Conservation (phyloP, 2,329 filamentous ascomycete species). For the Hypoxylon sp. region DNA sequence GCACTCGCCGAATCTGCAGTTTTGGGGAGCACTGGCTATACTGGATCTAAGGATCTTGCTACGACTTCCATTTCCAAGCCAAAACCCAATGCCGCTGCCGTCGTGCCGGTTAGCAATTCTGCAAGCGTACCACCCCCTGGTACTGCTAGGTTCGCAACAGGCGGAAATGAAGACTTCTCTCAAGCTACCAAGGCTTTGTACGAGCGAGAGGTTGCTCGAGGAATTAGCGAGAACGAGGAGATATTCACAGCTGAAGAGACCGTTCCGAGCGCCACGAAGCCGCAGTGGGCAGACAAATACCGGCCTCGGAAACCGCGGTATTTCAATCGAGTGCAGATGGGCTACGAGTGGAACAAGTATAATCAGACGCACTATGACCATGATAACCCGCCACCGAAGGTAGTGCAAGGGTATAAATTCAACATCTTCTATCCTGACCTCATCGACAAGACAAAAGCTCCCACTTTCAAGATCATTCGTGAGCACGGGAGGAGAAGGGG, state of each 20-base stretch:
- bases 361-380: slow-evolving; percentile 99
- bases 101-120: slow-evolving; percentile 53
- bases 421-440: slow-evolving; percentile 99
- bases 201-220: slow-evolving; percentile 91
- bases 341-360: slow-evolving; percentile 99
- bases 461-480: slow-evolving; percentile 95
- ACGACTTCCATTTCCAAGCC: slow-evolving; percentile 48
- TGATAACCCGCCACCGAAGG: slow-evolving; percentile 96
- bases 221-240: slow-evolving; percentile 93
- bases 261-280: slow-evolving; percentile 73
- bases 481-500: slow-evolving; percentile 91
- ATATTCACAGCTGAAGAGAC: slow-evolving; percentile 93
- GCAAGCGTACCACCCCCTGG: slow-evolving; percentile 65
- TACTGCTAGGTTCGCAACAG: slow-evolving; percentile 77
- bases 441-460: slow-evolving; percentile 93
- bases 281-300: slow-evolving; percentile 87
- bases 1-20: slow-evolving; percentile 54
- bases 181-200: slow-evolving; percentile 90
- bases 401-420: slow-evolving; percentile 99
- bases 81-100: slow-evolving; percentile 41
- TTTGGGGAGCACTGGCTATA: slow-evolving; percentile 58
- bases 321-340: slow-evolving; percentile 99
- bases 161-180: slow-evolving; percentile 83
- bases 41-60: slow-evolving; percentile 54
- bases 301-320: slow-evolving; percentile 93